These are phyloP conservation scores for Epichloe amarillans DNA, from an alignment of 2,329 filamentous ascomycete genomes.

Conservation along the genomic window DNA sequence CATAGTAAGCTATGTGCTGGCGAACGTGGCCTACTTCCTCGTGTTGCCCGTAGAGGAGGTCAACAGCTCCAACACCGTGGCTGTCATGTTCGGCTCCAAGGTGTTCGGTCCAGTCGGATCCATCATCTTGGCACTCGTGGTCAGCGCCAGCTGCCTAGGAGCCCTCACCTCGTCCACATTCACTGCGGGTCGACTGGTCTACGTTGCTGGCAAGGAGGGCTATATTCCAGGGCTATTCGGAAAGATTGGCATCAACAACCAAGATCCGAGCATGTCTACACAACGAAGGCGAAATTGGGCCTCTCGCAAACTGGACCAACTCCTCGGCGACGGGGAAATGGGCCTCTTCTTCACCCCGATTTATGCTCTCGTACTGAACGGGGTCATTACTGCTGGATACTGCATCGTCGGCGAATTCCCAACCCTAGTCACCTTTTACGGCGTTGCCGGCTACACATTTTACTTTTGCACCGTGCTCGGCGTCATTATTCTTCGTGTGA, in stretches of 20 bases:
- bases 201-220: slow-evolving; percentile 88
- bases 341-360: slow-evolving; percentile 91
- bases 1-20: slow-evolving; percentile 78
- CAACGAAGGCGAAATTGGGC: slow-evolving; percentile 41
- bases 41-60: slow-evolving; percentile 72
- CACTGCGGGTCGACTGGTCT: slow-evolving; percentile 81
- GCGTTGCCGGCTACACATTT: slow-evolving; percentile 91
- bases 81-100: slow-evolving; percentile 79
- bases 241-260: slow-evolving; percentile 55
- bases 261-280: slow-evolving; percentile 27
- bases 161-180: slow-evolving; percentile 91
- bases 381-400: slow-evolving; percentile 58
- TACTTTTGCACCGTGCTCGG: slow-evolving; percentile 94
- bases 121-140: slow-evolving; percentile 74
- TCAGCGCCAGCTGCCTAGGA: slow-evolving; percentile 85
- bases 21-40: slow-evolving; percentile 88
- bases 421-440: slow-evolving; percentile 91
- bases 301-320: slow-evolving; percentile 42
- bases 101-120: slow-evolving; percentile 80
- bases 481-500: slow-evolving; percentile 77
- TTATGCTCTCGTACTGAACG: slow-evolving; percentile 77
- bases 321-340: slow-evolving; percentile 63
- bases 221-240: slow-evolving; percentile 80
- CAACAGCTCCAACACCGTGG: slow-evolving; percentile 86
- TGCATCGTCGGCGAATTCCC: slow-evolving; percentile 79